Base-by-base conservation (phyloP, 805 yeast species). In the Wickerhamiella musiphila region DNA sequence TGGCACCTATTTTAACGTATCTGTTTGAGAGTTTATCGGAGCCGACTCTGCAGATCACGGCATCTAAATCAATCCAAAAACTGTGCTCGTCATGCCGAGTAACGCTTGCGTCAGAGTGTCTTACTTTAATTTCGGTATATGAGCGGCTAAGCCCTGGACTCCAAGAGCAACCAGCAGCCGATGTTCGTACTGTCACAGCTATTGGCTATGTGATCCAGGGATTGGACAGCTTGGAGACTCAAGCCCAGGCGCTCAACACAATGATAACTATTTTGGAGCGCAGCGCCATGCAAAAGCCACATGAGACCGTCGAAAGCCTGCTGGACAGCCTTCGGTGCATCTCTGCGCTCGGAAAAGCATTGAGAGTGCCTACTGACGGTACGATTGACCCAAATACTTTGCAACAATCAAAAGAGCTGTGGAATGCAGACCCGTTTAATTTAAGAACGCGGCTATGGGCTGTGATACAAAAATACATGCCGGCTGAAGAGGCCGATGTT, bases 341-440 rank as follows among this genome's bases (percentile, higher is more conserved):
- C 0, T 62, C 63, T n/a, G 78, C 75, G 33, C 56, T 81, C 3
- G 90, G 82, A 0, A 74, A 72, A 35, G 81, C 83, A 0, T 51
- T 76, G 45, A 68, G 68, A 31, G 51, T 66, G 2, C 73, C 79
- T 0, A 70, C 62, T 24, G 81, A 73, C 16, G 54, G 58, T 2
- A 73, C 16, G 54, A 58, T 3, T 16, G 16, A 20, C 63, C 28
- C 31, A 31, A 28, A 58, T 26, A 65, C 60, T 10, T 16, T 28
- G 8, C 52, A 52, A 15, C 55, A 52, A 26, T 55, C 56, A 16
- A 44, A 40, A 6, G 57, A 52, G 11, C 48, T 48, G 29, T 49
- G 57, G 44, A 41, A 47, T 7, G 46, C 50, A 5, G 49, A 55
- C 26, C 44, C 45, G 5, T 32, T 30, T 6, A 13, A 33, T 35